Evolutionary conservation across 108 stramenopile species (phyloP).

Genomic region (Cyclotella atomus): DNA sequence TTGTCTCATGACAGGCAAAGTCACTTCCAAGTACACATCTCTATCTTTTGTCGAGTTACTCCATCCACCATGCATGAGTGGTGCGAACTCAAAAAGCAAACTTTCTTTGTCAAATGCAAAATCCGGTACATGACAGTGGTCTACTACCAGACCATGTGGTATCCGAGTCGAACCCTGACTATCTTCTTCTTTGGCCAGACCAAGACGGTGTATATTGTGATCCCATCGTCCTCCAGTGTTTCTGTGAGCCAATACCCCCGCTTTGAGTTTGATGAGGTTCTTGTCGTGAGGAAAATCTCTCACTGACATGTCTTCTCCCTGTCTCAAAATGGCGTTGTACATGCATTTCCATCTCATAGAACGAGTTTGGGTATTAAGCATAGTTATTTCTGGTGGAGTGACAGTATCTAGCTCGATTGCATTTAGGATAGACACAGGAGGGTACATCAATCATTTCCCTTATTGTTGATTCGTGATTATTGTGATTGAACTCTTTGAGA

Average conservation of each 20-base stretch:
- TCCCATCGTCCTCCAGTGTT: slow-evolving; percentile 27
- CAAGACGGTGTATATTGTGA: slow-evolving; percentile 4
- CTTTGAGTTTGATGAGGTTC: slow-evolving; percentile 17
- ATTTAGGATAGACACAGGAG: slow-evolving; percentile 36
- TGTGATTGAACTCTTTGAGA: background rate
- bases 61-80: background rate
- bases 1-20: slow-evolving; percentile 20
- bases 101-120: slow-evolving; percentile 24
- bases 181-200: slow-evolving; percentile 24
- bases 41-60: too few relatives aligned
- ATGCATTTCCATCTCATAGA: slow-evolving; percentile 44
- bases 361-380: slow-evolving; percentile 18
- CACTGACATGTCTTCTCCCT: slow-evolving; percentile 33
- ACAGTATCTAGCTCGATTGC: slow-evolving; percentile 15
- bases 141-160: slow-evolving; percentile 37
- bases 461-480: slow-evolving; percentile 11
- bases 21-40: slow-evolving; percentile 26
- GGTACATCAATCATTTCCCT: slow-evolving; percentile 23
- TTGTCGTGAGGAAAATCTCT: slow-evolving; percentile 33
- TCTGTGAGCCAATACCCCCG: slow-evolving; percentile 31
- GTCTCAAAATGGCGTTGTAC: slow-evolving; percentile 31
- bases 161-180: slow-evolving; percentile 19
- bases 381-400: slow-evolving; percentile 16
- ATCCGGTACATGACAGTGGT: slow-evolving; percentile 29
- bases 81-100: slow-evolving; percentile 18